These are phyloP conservation scores for Moringa oleifera DNA, from an alignment of 345 rosid species.

Conservation along the genomic window DNA sequence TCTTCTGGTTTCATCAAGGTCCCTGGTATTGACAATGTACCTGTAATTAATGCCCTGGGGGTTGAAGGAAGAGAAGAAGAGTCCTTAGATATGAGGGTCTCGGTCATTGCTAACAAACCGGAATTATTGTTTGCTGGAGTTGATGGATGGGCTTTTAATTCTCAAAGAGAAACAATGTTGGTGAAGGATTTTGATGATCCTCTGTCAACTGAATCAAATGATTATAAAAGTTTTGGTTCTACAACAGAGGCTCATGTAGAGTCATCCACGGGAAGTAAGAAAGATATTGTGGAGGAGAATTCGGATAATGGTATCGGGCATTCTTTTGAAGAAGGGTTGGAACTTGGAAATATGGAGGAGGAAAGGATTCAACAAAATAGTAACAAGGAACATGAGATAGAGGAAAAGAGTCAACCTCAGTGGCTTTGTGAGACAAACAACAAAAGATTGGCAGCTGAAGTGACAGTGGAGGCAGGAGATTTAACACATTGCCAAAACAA, in stretches of 20 bases:
- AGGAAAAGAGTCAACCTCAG: conserved; percentile 6
- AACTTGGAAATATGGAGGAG: conserved; percentile 7
- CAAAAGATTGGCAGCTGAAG: conserved; percentile 10
- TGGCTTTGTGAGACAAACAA: conserved; percentile 7
- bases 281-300: conserved; percentile 7
- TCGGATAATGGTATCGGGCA: conserved; percentile 18
- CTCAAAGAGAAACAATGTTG: conserved; percentile 12
- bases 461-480: conserved; percentile 7
- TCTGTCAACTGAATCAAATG: conserved; percentile 12
- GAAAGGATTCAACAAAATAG: conserved; percentile 3
- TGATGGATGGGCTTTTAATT: conserved; percentile 8
- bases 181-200: conserved; percentile 12
- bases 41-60: conserved; percentile 17
- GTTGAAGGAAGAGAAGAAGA: conserved; percentile 20
- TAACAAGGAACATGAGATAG: conserved; percentile 1
- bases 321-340: conserved; percentile 17
- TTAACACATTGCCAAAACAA: conserved; percentile 4
- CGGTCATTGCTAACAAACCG: conserved; percentile 18
- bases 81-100: too few species aligned
- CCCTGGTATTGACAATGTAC: conserved; percentile 25
- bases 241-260: conserved; percentile 4
- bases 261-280: conserved; percentile 15
- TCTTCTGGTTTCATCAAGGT: conserved; percentile 25
- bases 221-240: conserved; percentile 1
- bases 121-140: conserved; percentile 7